Evolutionary conservation across 1,139 yeast species (phyloP), one percentile per base, ranked within the genome.

Genomic region (Blastobotrys aristatus): DNA sequence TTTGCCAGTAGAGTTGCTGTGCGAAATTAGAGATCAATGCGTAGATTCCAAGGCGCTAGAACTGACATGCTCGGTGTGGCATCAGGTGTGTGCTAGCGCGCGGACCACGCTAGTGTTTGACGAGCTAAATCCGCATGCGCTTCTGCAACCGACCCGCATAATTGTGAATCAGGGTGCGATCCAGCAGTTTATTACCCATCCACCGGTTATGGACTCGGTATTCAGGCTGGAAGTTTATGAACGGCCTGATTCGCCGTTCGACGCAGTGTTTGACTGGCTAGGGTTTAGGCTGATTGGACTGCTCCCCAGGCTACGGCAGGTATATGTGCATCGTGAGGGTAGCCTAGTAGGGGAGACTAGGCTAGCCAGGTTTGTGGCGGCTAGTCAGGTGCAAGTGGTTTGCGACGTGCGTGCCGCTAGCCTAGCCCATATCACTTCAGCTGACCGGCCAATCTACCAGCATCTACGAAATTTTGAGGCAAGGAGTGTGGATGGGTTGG

Each of bases 81-180:
- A 30, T 10, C 5, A 30, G 13, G 14, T 30, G 13, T 30, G 32
- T n/a, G 16, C n/a, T 30, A 30, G 16, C 14, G 32, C 32, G n/a
- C 32, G 32, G n/a, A 30, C n/a, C n/a, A 30, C 32, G 32, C 32
- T 30, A n/a, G 32, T 30, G 16, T 30, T 30, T n/a, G 32, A 30
- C 14, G 29, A 26, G 29, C 14, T 6, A 5, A 30, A n/a, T 13
- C n/a, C n/a, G 32, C 32, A 30, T 6, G 16, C 4, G 16, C n/a
- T 30, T 7, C n/a, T 6, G n/a, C n/a, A 13, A 13, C 32, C 32
- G n/a, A 4, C 16, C n/a, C 14, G 16, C n/a, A 30, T 30, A 7
- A 30, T n/a, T 30, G 32, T 30, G 27, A 24, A 24, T 24, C 27
- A 24, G 27, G 27, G 8, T 5, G 27, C 10, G 27, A 10, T 24